Base-by-base conservation (phyloP, 805 yeast genomes). In the Candida palmyrensis region DNA sequence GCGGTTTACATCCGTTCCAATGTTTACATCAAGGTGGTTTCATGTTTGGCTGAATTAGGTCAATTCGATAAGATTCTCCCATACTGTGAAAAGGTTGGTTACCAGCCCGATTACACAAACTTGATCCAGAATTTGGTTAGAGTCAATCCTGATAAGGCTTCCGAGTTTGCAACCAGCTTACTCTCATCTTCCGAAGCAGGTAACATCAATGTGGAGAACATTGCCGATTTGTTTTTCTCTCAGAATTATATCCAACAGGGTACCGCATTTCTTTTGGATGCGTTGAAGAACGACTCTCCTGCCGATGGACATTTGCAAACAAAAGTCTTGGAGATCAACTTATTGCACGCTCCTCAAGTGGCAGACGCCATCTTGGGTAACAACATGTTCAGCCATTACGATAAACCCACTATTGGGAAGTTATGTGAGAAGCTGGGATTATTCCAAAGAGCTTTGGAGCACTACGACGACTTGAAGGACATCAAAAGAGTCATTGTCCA, bases 301-400 rank as follows among this genome's bases (percentile, higher is more conserved):
- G 82, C 89, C 42, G 96, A 92, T 55, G 97, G 96, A 12, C 95
- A 88, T 52, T 71, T 92, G 53, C 98, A 92, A 71, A 92, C 98
- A 6, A 79, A 95, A 52, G 77, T 92, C 32, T 75, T 92, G 46
- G 98, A 92, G 63, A 87, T 86, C 46, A 92, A 92, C 60, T 71
- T 92, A 56, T 60, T 86, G 55, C 94, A 89, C 57, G 98, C 98
- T 12, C 99, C 99, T 32, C 98, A 92, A 71, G 99, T 92, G 37
- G 99, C 98, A 27, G 98, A 92, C 62, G 99, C 99, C 14, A 92
- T 92, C 45, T 72, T 92, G 50, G 96, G 97, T 40, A 92, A 90
- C 61, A 79, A 81, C 40, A 90, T 92, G 86, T 92, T 94, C 67
- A 78, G 89, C 45, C 96, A 89, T 56, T 92, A 86, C 59, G 98